A percentile compares a stretch with the other conserved stretches of the same genome.
phyloP scores from a whole-genome alignment of 2,329 filamentous ascomycete species.

The Bipolaris cookei region DNA sequence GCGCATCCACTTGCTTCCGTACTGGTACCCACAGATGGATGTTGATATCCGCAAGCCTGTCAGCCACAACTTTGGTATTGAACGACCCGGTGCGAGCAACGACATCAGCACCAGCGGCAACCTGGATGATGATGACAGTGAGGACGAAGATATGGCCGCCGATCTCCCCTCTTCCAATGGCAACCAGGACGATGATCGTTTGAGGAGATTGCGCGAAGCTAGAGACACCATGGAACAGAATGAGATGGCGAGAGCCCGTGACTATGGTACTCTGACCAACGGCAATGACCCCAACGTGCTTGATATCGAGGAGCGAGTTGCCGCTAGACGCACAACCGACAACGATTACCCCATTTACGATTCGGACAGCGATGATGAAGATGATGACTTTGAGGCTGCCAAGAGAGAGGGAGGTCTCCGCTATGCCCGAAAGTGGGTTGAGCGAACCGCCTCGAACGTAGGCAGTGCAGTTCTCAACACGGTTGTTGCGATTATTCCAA shows the following conservation, averaged over 20 bases:
- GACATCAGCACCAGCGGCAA: slow-evolving; percentile 79
- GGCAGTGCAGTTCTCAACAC: slow-evolving; percentile 43
- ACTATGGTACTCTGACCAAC: slow-evolving; percentile 53
- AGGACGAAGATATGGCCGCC: slow-evolving; percentile 59
- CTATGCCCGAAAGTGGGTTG: slow-evolving; percentile 67
- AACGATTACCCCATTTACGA: slow-evolving; percentile 90
- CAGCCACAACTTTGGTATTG: slow-evolving; percentile 88
- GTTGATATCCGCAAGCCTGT: slow-evolving; percentile 94
- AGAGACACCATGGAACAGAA: slow-evolving; percentile 59
- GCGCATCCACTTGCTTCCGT: slow-evolving; percentile 87
- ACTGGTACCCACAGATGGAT: slow-evolving; percentile 99
- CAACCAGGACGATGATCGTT: slow-evolving; percentile 53
- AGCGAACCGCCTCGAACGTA: slow-evolving; percentile 58
- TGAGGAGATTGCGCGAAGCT: slow-evolving; percentile 57
- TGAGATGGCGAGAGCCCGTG: slow-evolving; percentile 56
- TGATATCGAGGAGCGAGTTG: slow-evolving; percentile 86
- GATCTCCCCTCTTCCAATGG: slow-evolving; percentile 35
- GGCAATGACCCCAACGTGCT: slow-evolving; percentile 53
- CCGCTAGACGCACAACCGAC: slow-evolving; percentile 63
- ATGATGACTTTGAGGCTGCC: slow-evolving; percentile 77
- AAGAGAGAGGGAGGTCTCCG: slow-evolving; percentile 76
- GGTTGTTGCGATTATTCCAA: slow-evolving; percentile 42
- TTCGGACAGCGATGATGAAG: slow-evolving; percentile 82
- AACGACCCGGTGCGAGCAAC: slow-evolving; percentile 75
- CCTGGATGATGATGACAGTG: slow-evolving; percentile 76